phyloP scores from a whole-genome alignment of 768 basidiomycete species.

The Lyophyllum semitale region DNA sequence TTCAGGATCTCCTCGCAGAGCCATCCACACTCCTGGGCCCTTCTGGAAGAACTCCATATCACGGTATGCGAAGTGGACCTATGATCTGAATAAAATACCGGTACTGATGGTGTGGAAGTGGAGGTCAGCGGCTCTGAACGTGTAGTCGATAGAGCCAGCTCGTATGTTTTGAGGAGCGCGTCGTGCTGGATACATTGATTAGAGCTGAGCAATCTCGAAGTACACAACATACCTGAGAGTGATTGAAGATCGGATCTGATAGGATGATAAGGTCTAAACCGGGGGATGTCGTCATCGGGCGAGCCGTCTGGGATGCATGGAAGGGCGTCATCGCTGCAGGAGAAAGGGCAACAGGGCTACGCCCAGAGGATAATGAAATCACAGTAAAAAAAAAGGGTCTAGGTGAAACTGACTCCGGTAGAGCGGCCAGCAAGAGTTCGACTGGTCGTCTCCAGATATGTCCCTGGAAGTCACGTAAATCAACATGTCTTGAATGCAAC shows the following conservation, averaged over 20 bases:
- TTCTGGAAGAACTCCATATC: slow-evolving; percentile 83
- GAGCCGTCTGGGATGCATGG: no score
- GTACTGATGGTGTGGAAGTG: slow-evolving; percentile 36
- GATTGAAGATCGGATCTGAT: slow-evolving; percentile 94
- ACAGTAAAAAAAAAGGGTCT: no score
- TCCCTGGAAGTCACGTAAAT: no score
- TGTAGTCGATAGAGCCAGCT: slow-evolving; percentile 35
- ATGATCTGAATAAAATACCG: slow-evolving; percentile 91
- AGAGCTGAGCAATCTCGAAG: not conserved
- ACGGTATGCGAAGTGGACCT: slow-evolving; percentile 80
- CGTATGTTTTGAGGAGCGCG: slow-evolving; percentile 76
- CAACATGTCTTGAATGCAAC: not conserved
- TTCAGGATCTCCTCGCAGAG: slow-evolving; percentile 67
- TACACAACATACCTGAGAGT: slow-evolving; percentile 72
- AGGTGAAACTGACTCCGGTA: no score
- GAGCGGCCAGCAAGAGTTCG: slow-evolving; percentile 39
- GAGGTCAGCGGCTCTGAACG: not conserved
- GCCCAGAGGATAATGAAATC: no score
- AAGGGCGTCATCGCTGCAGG: no score
- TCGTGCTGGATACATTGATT: slow-evolving; percentile 57
- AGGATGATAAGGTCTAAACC: slow-evolving; percentile 83
- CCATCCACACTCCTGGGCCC: slow-evolving; percentile 70
- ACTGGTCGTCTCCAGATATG: slow-evolving; percentile 81
- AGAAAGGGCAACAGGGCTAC: no score
- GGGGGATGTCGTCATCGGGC: not conserved